Conservation (phyloP, 768 basidiomycete genomes). For the Russula ochroleuca region DNA sequence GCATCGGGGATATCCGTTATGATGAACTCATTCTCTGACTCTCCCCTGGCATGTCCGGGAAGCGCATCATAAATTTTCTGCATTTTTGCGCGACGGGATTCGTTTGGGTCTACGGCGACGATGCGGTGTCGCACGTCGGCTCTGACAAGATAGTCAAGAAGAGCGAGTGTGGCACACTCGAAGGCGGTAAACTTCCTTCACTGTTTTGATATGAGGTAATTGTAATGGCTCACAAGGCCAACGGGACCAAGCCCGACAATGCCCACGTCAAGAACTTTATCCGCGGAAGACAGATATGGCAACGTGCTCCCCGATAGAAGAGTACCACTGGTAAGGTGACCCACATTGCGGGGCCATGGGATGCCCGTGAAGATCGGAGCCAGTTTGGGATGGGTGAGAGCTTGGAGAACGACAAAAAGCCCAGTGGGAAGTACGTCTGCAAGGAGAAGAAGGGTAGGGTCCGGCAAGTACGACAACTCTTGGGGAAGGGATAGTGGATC, state of each 20-base stretch:
- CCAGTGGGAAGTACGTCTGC: conserved; percentile 81
- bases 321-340: conserved; percentile 10
- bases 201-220: conserved; percentile 5
- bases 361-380: conserved; percentile 53
- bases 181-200: conserved; percentile 5
- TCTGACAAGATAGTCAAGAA: conserved; percentile 56
- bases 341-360: conserved; percentile 48
- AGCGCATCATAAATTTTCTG: conserved; percentile 48
- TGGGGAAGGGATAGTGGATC: conserved; percentile 12
- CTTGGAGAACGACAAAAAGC: conserved; percentile 69
- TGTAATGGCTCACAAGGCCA: conserved; percentile 47
- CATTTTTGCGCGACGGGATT: conserved; percentile 55
- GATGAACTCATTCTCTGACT: conserved; percentile 41
- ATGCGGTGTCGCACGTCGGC: conserved; percentile 49
- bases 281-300: conserved; percentile 41
- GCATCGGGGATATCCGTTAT: conserved; percentile 51
- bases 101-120: conserved; percentile 59
- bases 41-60: conserved; percentile 39
- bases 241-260: conserved; percentile 77
- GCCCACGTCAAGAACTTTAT: conserved; percentile 55
- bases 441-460: conserved; percentile 64
- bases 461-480: conserved; percentile 40
- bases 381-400: conserved; percentile 67
- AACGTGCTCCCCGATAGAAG: conserved; percentile 1
- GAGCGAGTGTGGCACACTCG: conserved; percentile 57